Base-by-base conservation (phyloP, 2,329 filamentous ascomycete genomes). In the Eurotiales sp. region DNA sequence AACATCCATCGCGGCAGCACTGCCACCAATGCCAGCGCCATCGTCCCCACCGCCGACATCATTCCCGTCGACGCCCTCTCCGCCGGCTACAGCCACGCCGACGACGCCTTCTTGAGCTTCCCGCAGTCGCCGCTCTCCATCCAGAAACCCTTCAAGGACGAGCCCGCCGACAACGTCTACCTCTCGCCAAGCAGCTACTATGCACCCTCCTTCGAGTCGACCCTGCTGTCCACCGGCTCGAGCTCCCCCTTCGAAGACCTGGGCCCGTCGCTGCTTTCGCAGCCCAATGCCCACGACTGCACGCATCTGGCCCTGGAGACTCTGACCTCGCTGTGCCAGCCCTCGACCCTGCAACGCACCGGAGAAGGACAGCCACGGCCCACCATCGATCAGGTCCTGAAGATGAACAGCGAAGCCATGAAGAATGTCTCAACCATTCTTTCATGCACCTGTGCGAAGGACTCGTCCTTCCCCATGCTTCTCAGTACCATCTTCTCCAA, bases 301-400 rank as follows among this genome's bases (percentile, higher is more conserved):
- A 55, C 49, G 10, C 25, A 50, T 36, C 36, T 55, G 15, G 53
- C 50, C 11, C 17, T 55, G 39, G 50, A 44, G 50, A 52, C 53
- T 4, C 25, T 55, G 34, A 46, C 45, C 12, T 37, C 48, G 8
- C 42, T 55, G 42, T 52, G 45, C 36, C 27, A 45, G 45, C 53
- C 49, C 17, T 55, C 53, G 14, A 50, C 50, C 14, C 41, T 40
- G 25, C 52, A 55, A 40, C 39, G 46, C 34, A 54, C 52, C 23
- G 39, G 41, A 11, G 48, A 51, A 32, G 48, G 52, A 34, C 53
- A 55, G 41, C 53, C 52, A 8, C 46, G 49, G 3, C 53, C 53
- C 8, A 55, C 50, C 11, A 55, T 55, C 30, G 53, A 55, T 34
- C 53, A 55, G 23, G 53, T 55, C 8, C 41, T 55, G 29, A 51